A percentile compares a stretch with the other conserved stretches of the same genome.
phyloP scores from a whole-genome alignment of 2,329 filamentous ascomycete species.

The Chaetomiaceae sp. region DNA sequence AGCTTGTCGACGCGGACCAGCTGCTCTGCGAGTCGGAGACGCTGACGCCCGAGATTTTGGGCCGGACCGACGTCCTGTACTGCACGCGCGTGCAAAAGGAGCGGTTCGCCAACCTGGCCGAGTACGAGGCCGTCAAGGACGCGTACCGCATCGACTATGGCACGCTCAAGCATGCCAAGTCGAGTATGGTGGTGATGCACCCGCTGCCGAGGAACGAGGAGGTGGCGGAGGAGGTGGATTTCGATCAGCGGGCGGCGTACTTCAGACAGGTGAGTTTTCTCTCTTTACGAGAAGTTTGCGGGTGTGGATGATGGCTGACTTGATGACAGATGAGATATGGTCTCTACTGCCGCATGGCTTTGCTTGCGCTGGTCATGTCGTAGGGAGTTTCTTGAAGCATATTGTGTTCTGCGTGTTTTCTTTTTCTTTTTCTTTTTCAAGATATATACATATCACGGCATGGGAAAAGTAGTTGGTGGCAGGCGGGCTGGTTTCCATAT shows the following conservation, averaged over 20 bases:
- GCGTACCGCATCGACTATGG: constrained; percentile 86
- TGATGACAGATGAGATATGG: constrained; percentile 83
- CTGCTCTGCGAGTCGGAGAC: constrained; percentile 70
- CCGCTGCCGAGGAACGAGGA: constrained; percentile 91
- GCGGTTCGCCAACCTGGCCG: constrained; percentile 74
- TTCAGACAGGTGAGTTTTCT: constrained; percentile 83
- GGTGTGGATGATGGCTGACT: constrained; percentile 38
- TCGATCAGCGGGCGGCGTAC: constrained; percentile 93
- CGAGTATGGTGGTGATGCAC: constrained; percentile 91
- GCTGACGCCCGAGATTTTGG: constrained; percentile 82
- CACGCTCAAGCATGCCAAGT: constrained; percentile 86
- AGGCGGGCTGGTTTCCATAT: background rate
- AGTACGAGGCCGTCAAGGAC: constrained; percentile 86
- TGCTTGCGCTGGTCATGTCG: constrained; percentile 88
- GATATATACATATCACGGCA: background rate
- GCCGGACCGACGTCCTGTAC: constrained; percentile 86
- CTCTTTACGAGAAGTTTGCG: background rate
- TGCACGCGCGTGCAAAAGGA: constrained; percentile 97
- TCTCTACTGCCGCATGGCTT: constrained; percentile 94
- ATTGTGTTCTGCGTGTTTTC: too few species aligned
- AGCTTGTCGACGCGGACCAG: constrained; percentile 70
- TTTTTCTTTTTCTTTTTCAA: background rate
- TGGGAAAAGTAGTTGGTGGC: background rate
- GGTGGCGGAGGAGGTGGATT: constrained; percentile 93
- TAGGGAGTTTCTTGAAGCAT: constrained; percentile 2